Conservation (phyloP, 1,139 yeast species). For the Eremothecium coryli region DNA sequence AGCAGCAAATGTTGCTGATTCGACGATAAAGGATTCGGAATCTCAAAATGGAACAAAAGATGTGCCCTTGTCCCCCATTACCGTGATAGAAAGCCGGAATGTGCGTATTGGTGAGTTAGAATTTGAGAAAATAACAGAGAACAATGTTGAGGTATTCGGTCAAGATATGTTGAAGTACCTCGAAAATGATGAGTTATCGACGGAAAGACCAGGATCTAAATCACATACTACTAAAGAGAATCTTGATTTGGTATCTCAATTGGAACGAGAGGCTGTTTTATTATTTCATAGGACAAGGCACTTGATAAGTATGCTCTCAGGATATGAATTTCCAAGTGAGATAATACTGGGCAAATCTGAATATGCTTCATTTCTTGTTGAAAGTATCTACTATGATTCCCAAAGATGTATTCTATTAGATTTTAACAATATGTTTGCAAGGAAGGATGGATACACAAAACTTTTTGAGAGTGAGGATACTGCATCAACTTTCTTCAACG, state of each 20-base stretch:
- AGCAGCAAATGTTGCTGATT: constrained; percentile 1
- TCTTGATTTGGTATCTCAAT: constrained; percentile 11
- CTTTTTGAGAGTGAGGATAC: constrained; percentile 10
- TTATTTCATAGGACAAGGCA: constrained; percentile 20
- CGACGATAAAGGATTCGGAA: constrained; percentile 7
- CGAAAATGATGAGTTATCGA: constrained; percentile 12
- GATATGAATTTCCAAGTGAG: constrained; percentile 24
- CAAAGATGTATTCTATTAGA: constrained; percentile 12
- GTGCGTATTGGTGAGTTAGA: constrained; percentile 25
- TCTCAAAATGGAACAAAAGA: background rate
- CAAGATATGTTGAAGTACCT: constrained; percentile 23
- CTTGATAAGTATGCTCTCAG: constrained; percentile 19
- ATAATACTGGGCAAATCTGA: constrained; percentile 13
- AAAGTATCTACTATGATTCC: constrained; percentile 13
- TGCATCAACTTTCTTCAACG: constrained; percentile 1
- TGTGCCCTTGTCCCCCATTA: constrained; percentile 6
- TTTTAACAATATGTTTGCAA: constrained; percentile 10
- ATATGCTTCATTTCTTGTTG: constrained; percentile 15
- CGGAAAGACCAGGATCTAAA: constrained; percentile 5
- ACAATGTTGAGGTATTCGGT: constrained; percentile 27
- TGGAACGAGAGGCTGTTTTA: constrained; percentile 22
- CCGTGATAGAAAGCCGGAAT: constrained; percentile 6
- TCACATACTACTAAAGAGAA: constrained; percentile 7
- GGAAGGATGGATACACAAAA: constrained; percentile 10
- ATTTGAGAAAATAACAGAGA: constrained; percentile 28